phyloP scores from a whole-genome alignment of 805 yeast species.

The Isabelozyma heimii region DNA sequence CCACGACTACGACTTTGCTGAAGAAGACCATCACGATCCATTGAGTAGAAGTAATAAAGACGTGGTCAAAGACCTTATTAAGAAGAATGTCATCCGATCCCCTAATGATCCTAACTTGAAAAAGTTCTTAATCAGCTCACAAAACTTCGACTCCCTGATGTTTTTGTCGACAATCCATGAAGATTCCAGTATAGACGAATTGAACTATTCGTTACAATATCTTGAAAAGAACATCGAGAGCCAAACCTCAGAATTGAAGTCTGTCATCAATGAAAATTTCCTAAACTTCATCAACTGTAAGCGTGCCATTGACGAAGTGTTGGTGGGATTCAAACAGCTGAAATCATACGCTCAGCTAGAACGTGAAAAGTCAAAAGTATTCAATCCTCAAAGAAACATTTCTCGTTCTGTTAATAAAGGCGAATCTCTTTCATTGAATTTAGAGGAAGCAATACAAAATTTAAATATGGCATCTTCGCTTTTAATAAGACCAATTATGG shows the following conservation, averaged over 20 bases:
- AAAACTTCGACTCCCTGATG: conserved; percentile 32
- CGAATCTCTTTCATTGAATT: conserved; percentile 27
- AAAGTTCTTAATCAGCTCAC: conserved; percentile 34
- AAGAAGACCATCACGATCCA: conserved; percentile 32
- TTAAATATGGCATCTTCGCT: conserved; percentile 34
- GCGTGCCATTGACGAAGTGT: conserved; percentile 35
- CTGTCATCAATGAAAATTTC: conserved; percentile 36
- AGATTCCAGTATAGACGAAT: conserved; percentile 35
- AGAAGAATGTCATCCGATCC: conserved; percentile 20
- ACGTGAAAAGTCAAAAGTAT: conserved; percentile 30
- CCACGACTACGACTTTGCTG: conserved; percentile 7
- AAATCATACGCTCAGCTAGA: conserved; percentile 36
- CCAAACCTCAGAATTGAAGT: conserved; percentile 34
- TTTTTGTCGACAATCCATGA: conserved; percentile 35
- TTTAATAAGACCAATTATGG: conserved; percentile 41
- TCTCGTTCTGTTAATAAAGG: conserved; percentile 10
- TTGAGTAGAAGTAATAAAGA: conserved; percentile 28
- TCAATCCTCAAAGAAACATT: conserved; percentile 27
- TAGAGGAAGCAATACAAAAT: conserved; percentile 39
- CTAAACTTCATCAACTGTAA: conserved; percentile 35
- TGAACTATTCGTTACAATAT: conserved; percentile 24
- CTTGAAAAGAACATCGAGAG: conserved; percentile 32
- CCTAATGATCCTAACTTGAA: conserved; percentile 27
- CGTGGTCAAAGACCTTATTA: conserved; percentile 23
- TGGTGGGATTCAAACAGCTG: conserved; percentile 29